A percentile compares a stretch with the other conserved stretches of the same genome.
Conservation (phyloP, 352 stramenopile genomes). For the Globisporangium barbulae region DNA sequence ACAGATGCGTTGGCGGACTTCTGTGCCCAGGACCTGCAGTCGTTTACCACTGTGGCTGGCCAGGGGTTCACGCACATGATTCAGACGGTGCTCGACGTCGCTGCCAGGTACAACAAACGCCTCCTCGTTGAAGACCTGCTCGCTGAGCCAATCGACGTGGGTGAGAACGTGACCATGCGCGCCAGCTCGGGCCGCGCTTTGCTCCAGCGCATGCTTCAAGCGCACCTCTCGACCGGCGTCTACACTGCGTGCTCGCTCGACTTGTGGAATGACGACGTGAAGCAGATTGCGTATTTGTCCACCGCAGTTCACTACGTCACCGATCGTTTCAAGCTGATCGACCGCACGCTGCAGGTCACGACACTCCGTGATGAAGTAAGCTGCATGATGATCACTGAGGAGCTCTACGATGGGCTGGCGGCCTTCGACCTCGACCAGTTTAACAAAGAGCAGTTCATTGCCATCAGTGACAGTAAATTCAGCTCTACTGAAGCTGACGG, state of each 20-base stretch:
- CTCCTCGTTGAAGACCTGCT: not conserved
- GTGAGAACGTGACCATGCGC: not conserved
- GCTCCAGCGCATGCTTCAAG: not conserved
- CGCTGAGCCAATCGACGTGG: not conserved
- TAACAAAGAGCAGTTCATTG: constrained; percentile 3
- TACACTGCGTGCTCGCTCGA: not conserved
- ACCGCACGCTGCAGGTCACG: not conserved
- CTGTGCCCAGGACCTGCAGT: not conserved
- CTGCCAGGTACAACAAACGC: not conserved
- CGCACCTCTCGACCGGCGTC: constrained; percentile 1
- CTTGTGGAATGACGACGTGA: not conserved
- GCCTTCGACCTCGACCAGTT: not conserved
- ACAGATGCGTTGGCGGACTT: not conserved
- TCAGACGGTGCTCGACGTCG: constrained; percentile 2
- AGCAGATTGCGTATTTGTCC: not conserved
- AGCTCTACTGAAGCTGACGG: no score
- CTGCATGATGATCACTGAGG: not conserved
- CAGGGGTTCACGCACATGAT: not conserved
- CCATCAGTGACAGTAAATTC: not conserved
- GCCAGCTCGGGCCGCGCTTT: not conserved
- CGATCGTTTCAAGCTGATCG: not conserved
- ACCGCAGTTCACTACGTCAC: not conserved
- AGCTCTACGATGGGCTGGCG: not conserved
- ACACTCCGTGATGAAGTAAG: not conserved
- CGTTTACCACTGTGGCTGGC: not conserved